Evolutionary conservation across 2,329 filamentous ascomycete species (phyloP).

Genomic region (Cercospora berteroae): DNA sequence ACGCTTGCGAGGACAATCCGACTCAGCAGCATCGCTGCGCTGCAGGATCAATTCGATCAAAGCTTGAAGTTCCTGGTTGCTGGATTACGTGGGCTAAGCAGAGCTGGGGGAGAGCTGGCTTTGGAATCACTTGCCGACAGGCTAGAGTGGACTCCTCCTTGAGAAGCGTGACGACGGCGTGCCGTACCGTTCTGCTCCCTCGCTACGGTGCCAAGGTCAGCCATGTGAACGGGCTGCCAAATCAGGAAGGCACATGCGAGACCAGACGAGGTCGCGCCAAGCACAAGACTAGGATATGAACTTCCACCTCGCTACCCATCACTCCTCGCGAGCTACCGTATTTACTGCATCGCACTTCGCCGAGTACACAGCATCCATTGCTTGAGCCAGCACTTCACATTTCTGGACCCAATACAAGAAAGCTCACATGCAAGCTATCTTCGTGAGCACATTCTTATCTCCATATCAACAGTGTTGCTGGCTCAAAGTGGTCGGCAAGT

Average conservation of each 20-base stretch:
- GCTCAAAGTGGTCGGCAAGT: not conserved
- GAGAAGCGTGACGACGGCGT: not conserved
- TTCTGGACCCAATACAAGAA: not conserved
- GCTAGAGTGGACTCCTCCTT: constrained; percentile 53
- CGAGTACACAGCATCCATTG: not conserved
- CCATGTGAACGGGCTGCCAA: not conserved
- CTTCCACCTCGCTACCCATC: not conserved
- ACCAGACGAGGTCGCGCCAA: not conserved
- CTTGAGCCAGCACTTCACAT: not conserved
- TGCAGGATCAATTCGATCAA: constrained; percentile 61
- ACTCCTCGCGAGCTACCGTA: not conserved
- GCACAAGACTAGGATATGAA: not conserved
- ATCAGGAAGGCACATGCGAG: constrained; percentile 6
- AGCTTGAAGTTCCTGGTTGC: constrained; percentile 68
- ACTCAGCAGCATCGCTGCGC: constrained; percentile 57
- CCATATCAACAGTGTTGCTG: not conserved
- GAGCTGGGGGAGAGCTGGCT: constrained; percentile 67
- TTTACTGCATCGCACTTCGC: not conserved
- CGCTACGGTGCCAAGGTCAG: not conserved
- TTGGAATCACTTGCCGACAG: constrained; percentile 84
- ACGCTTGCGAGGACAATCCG: constrained; percentile 22
- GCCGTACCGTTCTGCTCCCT: not conserved
- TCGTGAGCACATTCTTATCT: not conserved
- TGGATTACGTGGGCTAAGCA: constrained; percentile 70
- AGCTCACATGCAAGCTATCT: not conserved